Conservation (phyloP, 495 filamentous ascomycete species). For the Penicillium tannophilum region DNA sequence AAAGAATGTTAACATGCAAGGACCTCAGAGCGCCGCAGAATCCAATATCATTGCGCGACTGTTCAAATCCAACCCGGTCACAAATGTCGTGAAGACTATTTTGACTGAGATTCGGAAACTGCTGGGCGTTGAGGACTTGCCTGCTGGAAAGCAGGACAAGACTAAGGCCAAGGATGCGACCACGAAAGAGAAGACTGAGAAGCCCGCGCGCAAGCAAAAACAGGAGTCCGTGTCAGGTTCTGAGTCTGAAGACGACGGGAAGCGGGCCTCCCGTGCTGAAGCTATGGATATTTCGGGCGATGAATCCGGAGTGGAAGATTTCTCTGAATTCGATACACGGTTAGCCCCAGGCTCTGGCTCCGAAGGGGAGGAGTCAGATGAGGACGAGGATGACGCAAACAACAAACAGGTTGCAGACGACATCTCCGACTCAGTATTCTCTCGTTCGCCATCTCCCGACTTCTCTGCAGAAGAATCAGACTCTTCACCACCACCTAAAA, state of each 20-base stretch:
- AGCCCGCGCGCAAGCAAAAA: constrained; percentile 14
- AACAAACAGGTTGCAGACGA: constrained; percentile 25
- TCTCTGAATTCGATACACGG: constrained; percentile 54
- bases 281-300: constrained; percentile 27
- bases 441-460: constrained; percentile 42
- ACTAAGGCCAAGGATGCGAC: constrained; percentile 23
- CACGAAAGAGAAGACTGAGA: constrained; percentile 21
- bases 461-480: constrained; percentile 31
- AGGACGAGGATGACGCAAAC: constrained; percentile 21
- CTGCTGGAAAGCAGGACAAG: constrained; percentile 30
- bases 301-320: constrained; percentile 44
- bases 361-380: constrained; percentile 45
- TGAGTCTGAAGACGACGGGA: constrained; percentile 15
- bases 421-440: constrained; percentile 31
- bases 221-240: constrained; percentile 19
- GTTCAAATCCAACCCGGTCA: constrained; percentile 74
- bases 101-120: constrained; percentile 63
- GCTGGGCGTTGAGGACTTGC: constrained; percentile 58
- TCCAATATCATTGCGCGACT: constrained; percentile 81
- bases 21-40: constrained; percentile 51
- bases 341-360: constrained; percentile 56
- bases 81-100: constrained; percentile 63
- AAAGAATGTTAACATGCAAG: constrained; percentile 37
- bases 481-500: constrained; percentile 38
- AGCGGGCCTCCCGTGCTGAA: constrained; percentile 5